These are phyloP conservation scores for Moesziomyces parantarcticus DNA, from an alignment of 1,284 basidiomycete species.

Conservation along the genomic window DNA sequence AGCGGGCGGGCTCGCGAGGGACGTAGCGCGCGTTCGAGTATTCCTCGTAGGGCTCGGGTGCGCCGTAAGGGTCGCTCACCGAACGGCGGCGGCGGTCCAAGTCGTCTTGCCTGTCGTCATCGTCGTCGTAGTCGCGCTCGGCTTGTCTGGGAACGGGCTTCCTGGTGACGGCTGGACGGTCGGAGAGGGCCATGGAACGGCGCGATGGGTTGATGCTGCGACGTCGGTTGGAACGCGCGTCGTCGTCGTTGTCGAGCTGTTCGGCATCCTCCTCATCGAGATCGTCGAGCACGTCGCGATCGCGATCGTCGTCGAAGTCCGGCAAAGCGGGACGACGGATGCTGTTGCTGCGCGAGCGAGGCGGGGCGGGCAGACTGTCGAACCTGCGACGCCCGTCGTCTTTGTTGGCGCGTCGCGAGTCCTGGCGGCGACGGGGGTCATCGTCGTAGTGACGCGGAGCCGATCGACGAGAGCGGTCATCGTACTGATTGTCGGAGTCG, in stretches of 20 bases:
- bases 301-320: conserved; percentile 16
- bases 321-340: conserved; percentile 29
- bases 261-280: conserved; percentile 26
- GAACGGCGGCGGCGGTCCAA: conserved; percentile 16
- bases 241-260: conserved; percentile 9
- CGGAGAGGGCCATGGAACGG: conserved; percentile 10
- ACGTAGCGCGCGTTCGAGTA: conserved; percentile 29
- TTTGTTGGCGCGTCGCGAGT: conserved; percentile 6
- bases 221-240: conserved; percentile 10
- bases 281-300: conserved; percentile 27
- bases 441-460: conserved; percentile 16
- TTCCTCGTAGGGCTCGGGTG: conserved; percentile 40
- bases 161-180: conserved; percentile 7
- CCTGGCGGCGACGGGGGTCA: conserved; percentile 15
- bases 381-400: conserved; percentile 16
- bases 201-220: conserved; percentile 16
- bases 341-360: conserved; percentile 14
- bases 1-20: conserved; percentile 6
- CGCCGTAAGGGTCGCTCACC: conserved; percentile 28
- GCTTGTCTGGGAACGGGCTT: not conserved
- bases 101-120: not conserved
- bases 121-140: conserved; percentile 12
- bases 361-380: conserved; percentile 18
- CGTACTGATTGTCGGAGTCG: conserved; percentile 9
- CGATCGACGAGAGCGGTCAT: conserved; percentile 9